These are phyloP conservation scores for Plicaturopsis crispa DNA, from an alignment of 768 basidiomycete genomes.

Conservation along the genomic window DNA sequence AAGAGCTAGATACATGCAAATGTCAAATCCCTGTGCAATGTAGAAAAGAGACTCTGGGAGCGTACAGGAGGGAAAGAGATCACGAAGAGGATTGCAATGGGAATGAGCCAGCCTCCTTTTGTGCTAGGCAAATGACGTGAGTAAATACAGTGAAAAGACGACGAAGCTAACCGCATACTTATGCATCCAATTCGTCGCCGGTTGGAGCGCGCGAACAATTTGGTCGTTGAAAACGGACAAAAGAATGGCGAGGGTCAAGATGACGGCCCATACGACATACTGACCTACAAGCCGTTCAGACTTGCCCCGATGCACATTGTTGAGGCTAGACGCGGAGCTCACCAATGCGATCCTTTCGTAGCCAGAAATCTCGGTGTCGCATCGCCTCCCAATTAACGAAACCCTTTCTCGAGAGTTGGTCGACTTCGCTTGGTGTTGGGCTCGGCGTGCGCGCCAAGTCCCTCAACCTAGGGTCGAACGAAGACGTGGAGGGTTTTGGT, in stretches of 20 bases:
- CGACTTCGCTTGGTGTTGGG: constrained; percentile 13
- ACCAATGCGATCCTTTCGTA: no score
- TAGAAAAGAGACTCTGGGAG: no score
- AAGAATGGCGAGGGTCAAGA: constrained; percentile 21
- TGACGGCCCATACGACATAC: no score
- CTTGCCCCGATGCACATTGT: constrained; percentile 14
- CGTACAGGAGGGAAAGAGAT: constrained; percentile 33
- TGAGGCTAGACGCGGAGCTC: neutral
- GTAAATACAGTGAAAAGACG: no score
- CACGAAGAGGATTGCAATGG: constrained; percentile 34
- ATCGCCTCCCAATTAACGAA: no score
- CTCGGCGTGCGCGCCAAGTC: constrained; percentile 11
- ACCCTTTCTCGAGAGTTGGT: no score
- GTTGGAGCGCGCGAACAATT: constrained; percentile 32
- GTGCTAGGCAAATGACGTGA: no score
- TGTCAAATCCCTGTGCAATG: no score
- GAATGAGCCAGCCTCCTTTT: constrained; percentile 30
- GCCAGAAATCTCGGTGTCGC: no score
- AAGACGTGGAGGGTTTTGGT: no score
- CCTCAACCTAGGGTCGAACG: no score
- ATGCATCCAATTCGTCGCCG: constrained; percentile 30
- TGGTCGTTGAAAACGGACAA: constrained; percentile 26
- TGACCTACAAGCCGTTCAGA: no score
- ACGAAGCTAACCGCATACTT: neutral
- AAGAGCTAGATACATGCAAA: constrained; percentile 26